Percentiles rank a stretch among this genome's conserved stretches.
These are phyloP conservation scores for Vitis hybrid DNA, from an alignment of 177 flowering plant species.

Conservation along the genomic window DNA sequence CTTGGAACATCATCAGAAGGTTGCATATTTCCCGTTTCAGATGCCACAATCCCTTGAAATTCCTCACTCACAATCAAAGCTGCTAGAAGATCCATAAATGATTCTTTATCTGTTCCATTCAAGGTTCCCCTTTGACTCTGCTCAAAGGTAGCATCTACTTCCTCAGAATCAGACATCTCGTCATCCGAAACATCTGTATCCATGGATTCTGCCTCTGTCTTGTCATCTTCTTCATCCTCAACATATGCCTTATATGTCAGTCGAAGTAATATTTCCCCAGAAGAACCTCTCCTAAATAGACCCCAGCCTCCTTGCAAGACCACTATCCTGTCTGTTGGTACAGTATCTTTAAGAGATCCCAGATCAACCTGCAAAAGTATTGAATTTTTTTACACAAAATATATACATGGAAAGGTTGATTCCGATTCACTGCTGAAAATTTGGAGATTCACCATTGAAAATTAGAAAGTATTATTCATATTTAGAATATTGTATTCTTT, in stretches of 20 bases:
- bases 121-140: slow-evolving; percentile 16
- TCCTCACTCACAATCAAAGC: slow-evolving; percentile 92
- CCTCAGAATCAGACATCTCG: slow-evolving; percentile 65
- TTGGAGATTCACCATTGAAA: too few species aligned
- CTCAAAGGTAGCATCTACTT: slow-evolving; percentile 30
- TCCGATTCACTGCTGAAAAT: too few species aligned
- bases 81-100: slow-evolving; percentile 89
- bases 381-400: neutral
- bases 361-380: slow-evolving; percentile 71
- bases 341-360: slow-evolving; percentile 84
- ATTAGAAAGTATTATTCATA: neutral
- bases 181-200: slow-evolving; percentile 71
- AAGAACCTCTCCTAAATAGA: slow-evolving; percentile 52
- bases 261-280: slow-evolving; percentile 85
- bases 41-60: slow-evolving; percentile 87
- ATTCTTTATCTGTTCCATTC: slow-evolving; percentile 53
- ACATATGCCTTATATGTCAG: slow-evolving; percentile 95
- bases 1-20: slow-evolving; percentile 28
- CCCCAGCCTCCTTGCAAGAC: slow-evolving; percentile 79
- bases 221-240: slow-evolving; percentile 97
- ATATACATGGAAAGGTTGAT: too few species aligned
- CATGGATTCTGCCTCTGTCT: slow-evolving; percentile 21
- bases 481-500: neutral
- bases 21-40: slow-evolving; percentile 59
- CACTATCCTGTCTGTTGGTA: slow-evolving; percentile 81